A percentile compares a stretch with the other conserved stretches of the same genome.
Conservation (phyloP, 805 yeast species). For the Candida anglica region DNA sequence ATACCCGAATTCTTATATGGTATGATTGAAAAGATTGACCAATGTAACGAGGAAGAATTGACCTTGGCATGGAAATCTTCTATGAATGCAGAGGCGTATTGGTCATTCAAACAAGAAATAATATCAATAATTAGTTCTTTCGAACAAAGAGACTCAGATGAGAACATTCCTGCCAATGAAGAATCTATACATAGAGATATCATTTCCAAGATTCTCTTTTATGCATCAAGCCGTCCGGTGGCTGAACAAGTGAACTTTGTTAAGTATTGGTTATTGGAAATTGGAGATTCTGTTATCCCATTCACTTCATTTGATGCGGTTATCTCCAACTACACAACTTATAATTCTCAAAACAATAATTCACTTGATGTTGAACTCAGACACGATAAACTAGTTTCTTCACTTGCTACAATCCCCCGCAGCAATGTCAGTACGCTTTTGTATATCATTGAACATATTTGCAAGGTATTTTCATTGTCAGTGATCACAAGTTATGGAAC, state of each 20-base stretch:
- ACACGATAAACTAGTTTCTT: conserved; percentile 16
- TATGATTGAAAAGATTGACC: conserved; percentile 16
- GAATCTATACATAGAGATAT: conserved; percentile 17
- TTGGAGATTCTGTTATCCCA: conserved; percentile 38
- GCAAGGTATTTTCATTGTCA: conserved; percentile 17
- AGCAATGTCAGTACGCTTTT: conserved; percentile 35
- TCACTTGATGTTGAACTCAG: conserved; percentile 3
- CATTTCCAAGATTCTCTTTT: conserved; percentile 12
- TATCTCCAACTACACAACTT: background rate
- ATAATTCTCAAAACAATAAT: background rate
- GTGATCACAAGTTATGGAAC: conserved; percentile 21
- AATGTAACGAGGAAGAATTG: conserved; percentile 5
- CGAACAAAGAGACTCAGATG: conserved; percentile 3
- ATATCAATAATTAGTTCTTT: conserved; percentile 17
- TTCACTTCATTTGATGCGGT: conserved; percentile 17
- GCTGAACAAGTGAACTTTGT: conserved; percentile 24
- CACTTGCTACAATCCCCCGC: conserved; percentile 32
- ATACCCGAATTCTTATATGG: conserved; percentile 27
- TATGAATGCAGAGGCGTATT: conserved; percentile 26
- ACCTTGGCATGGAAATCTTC: conserved; percentile 25
- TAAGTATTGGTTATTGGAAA: conserved; percentile 38
- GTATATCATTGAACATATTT: conserved; percentile 31
- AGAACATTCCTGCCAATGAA: conserved; percentile 13
- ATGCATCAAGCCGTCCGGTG: conserved; percentile 6
- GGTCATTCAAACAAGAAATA: conserved; percentile 30